Percentiles rank a stretch among this genome's conserved stretches.
Conservation (phyloP, 2,329 filamentous ascomycete genomes). For the Alternaria incomplexa region DNA sequence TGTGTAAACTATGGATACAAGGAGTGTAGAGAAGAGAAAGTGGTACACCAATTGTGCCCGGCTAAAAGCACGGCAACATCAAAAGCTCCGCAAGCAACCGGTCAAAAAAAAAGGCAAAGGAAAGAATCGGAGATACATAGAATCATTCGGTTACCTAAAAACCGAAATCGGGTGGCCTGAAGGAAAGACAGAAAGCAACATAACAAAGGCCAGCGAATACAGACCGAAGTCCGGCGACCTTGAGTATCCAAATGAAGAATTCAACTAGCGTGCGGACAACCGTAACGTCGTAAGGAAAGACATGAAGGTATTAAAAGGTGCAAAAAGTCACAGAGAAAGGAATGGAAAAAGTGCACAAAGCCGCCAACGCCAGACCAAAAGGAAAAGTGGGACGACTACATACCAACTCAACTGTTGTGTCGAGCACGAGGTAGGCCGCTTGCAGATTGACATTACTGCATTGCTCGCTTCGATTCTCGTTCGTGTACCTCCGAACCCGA, state of each 20-base stretch:
- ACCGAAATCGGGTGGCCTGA: conserved; percentile 8
- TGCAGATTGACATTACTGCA: conserved; percentile 17
- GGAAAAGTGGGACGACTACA: conserved; percentile 3
- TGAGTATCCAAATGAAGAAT: not conserved
- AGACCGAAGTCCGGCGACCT: conserved; percentile 4
- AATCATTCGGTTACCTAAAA: not conserved
- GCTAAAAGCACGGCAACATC: conserved; percentile 4
- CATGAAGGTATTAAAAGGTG: conserved; percentile 2
- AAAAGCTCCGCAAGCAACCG: conserved; percentile 3
- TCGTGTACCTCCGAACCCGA: conserved; percentile 36
- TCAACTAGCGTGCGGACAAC: not conserved
- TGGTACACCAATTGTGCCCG: conserved; percentile 3
- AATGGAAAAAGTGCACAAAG: conserved; percentile 21
- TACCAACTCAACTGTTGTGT: not conserved
- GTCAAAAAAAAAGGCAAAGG: not conserved
- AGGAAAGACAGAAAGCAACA: not conserved
- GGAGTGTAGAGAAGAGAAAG: conserved; percentile 26
- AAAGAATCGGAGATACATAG: not conserved
- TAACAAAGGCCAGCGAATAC: not conserved
- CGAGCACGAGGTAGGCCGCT: not conserved
- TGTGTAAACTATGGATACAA: conserved; percentile 20
- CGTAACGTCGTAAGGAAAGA: conserved; percentile 4
- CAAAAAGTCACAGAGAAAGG: conserved; percentile 15
- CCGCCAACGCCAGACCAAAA: conserved; percentile 23
- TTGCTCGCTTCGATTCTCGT: conserved; percentile 39